A percentile compares a stretch with the other conserved stretches of the same genome.
phyloP scores from a whole-genome alignment of 768 basidiomycete species.

The Scleroderma bovista region DNA sequence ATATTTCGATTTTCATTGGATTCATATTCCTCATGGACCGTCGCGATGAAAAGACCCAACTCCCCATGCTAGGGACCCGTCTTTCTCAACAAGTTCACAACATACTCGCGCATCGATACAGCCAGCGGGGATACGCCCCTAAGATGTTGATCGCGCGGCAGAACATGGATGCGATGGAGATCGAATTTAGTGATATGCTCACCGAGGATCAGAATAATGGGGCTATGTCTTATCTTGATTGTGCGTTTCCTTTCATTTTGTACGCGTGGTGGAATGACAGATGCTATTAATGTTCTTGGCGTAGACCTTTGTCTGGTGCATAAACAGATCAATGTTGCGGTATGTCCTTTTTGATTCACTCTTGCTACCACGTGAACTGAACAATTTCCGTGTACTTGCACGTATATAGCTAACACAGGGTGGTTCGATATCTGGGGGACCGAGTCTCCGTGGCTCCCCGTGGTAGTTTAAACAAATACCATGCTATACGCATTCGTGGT shows the following conservation, averaged over 20 bases:
- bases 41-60: slow-evolving; percentile 42
- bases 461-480: slow-evolving; percentile 15
- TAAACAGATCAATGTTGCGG: slow-evolving; percentile 27
- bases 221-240: slow-evolving; percentile 87
- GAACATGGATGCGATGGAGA: slow-evolving; percentile 86
- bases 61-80: slow-evolving; percentile 67
- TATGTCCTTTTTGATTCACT: slow-evolving; percentile 7
- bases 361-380: background rate
- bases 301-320: slow-evolving; percentile 30
- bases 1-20: too few relatives aligned
- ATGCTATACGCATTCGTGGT: background rate
- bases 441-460: slow-evolving; percentile 28
- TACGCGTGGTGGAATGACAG: background rate
- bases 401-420: slow-evolving; percentile 25
- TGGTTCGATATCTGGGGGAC: slow-evolving; percentile 19
- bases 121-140: slow-evolving; percentile 46
- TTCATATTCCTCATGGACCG: background rate
- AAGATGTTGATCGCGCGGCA: slow-evolving; percentile 81
- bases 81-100: slow-evolving; percentile 84
- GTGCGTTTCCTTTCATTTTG: slow-evolving; percentile 40
- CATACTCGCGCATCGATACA: slow-evolving; percentile 65
- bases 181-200: slow-evolving; percentile 96
- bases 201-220: slow-evolving; percentile 97
- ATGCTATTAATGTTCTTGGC: background rate
- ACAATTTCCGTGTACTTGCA: background rate